Conservation (phyloP, 2,329 filamentous ascomycete genomes). For the Escovopsis sp. region DNA sequence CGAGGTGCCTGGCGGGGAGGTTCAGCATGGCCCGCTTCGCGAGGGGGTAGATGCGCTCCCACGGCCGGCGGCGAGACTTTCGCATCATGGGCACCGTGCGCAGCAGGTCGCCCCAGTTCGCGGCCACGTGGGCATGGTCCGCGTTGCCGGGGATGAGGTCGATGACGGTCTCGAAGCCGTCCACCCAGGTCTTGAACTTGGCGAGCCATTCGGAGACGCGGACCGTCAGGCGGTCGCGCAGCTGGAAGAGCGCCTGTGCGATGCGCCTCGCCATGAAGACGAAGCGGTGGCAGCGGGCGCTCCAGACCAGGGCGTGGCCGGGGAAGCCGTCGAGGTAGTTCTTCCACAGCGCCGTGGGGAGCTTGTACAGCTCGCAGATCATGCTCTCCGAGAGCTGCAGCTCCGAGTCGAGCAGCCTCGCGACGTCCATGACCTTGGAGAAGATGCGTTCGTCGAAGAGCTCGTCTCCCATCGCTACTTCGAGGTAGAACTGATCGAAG, state of each 20-base stretch:
- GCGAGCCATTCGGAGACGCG: constrained; percentile 7
- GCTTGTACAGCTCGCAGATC: constrained; percentile 11
- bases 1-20: constrained; percentile 66
- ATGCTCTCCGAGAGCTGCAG: constrained; percentile 8
- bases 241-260: background rate
- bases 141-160: constrained; percentile 5
- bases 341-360: constrained; percentile 6
- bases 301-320: constrained; percentile 4
- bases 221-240: background rate
- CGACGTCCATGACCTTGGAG: constrained; percentile 8
- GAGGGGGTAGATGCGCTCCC: background rate
- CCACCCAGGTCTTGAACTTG: constrained; percentile 4
- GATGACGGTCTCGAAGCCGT: constrained; percentile 6
- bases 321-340: constrained; percentile 4
- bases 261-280: background rate
- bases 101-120: constrained; percentile 10
- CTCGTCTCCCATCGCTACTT: background rate
- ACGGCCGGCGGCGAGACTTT: constrained; percentile 6
- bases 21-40: constrained; percentile 54
- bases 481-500: background rate
- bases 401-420: constrained; percentile 6
- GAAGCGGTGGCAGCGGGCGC: constrained; percentile 1
- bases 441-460: constrained; percentile 7
- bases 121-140: background rate
- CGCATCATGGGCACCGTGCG: constrained; percentile 11